Evolutionary conservation across 495 filamentous ascomycete species (phyloP).

Genomic region (Neurospora intermedia): DNA sequence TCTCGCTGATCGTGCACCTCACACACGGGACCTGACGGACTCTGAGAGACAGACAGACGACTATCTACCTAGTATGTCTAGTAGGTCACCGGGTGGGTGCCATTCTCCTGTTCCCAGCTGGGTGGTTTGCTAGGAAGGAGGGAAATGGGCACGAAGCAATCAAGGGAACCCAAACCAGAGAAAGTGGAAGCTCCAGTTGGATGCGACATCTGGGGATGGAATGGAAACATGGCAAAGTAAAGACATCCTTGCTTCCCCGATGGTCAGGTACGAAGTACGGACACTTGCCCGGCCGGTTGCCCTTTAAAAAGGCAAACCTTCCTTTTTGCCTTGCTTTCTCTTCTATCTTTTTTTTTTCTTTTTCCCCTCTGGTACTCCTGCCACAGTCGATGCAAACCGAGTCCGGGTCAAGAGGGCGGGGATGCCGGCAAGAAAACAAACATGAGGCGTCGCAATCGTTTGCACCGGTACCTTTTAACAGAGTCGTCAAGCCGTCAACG

Average conservation of each 20-base stretch:
- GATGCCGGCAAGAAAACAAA: neutral
- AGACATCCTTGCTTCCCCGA: neutral
- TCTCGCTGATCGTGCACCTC: neutral
- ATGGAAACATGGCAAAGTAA: neutral
- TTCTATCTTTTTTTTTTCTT: neutral
- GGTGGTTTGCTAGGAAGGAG: neutral
- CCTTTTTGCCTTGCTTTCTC: neutral
- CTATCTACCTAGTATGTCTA: neutral
- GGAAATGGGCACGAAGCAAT: neutral
- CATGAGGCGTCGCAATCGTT: neutral
- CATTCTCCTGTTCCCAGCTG: neutral
- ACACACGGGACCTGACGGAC: neutral
- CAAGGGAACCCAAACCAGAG: neutral
- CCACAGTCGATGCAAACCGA: neutral
- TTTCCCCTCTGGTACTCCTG: neutral
- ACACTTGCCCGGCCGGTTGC: neutral
- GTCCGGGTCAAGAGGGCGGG: neutral
- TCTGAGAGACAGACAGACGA: neutral
- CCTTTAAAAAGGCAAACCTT: neutral
- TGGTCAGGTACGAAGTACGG: neutral
- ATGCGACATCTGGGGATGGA: neutral
- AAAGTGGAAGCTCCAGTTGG: neutral
- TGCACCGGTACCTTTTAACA: neutral
- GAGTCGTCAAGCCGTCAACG: neutral
- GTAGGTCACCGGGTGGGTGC: neutral